These are phyloP conservation scores for Sporopachydermia lactativora DNA, from an alignment of 805 yeast species.

Conservation along the genomic window DNA sequence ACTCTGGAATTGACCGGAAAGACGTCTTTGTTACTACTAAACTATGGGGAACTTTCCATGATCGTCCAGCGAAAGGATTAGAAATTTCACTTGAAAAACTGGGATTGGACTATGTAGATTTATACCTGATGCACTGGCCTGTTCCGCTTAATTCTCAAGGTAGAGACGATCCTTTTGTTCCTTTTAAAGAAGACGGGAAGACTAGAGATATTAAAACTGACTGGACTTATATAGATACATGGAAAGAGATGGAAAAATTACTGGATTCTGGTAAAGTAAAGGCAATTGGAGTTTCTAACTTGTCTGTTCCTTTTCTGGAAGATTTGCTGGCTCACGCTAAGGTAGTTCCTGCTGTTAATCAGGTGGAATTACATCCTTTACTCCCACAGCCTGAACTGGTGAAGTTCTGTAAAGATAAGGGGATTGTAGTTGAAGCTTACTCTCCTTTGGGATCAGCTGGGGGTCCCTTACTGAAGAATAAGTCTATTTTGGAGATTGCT, in stretches of 20 bases:
- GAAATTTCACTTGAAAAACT: constrained; percentile 45
- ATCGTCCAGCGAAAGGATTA: constrained; percentile 34
- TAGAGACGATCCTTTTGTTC: constrained; percentile 23
- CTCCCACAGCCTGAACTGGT: constrained; percentile 50
- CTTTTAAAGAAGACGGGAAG: constrained; percentile 25
- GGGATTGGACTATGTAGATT: constrained; percentile 63
- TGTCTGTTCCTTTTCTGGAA: constrained; percentile 35
- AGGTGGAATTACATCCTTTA: constrained; percentile 62
- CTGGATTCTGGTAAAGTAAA: constrained; percentile 36
- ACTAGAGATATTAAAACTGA: constrained; percentile 24
- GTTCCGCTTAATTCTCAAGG: constrained; percentile 32
- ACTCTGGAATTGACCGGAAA: constrained; percentile 27
- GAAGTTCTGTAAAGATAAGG: constrained; percentile 35
- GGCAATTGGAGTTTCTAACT: constrained; percentile 65
- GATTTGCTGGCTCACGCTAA: constrained; percentile 34
- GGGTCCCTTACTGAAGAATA: constrained; percentile 45
- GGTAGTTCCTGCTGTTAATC: constrained; percentile 53
- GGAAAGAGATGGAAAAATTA: constrained; percentile 45
- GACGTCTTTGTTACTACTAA: constrained; percentile 53
- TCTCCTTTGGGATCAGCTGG: constrained; percentile 62
- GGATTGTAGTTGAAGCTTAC: constrained; percentile 53
- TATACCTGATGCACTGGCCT: constrained; percentile 80
- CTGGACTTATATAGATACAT: constrained; percentile 37
- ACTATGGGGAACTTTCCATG: constrained; percentile 32
- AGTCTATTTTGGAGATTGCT: constrained; percentile 37